These are phyloP conservation scores for Tetradesmus lagerheimii DNA, from an alignment of 139 green algal species.

Conservation along the genomic window DNA sequence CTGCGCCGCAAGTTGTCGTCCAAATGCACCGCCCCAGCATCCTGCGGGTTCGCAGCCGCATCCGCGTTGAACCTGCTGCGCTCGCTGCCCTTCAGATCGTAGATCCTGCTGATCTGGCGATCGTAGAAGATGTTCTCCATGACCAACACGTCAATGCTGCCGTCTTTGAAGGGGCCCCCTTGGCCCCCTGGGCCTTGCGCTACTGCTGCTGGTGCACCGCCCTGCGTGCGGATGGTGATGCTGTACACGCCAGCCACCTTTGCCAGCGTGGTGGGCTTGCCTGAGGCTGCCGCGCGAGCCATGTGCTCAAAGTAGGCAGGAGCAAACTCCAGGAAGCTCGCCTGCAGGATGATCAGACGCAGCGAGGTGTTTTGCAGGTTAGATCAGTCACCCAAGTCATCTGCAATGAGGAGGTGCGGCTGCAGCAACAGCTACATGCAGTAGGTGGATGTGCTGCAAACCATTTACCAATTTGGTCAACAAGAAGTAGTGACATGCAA, in stretches of 20 bases:
- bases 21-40: constrained; percentile 79
- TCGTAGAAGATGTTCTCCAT: constrained; percentile 98
- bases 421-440: no score
- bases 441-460: no score
- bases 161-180: constrained; percentile 55
- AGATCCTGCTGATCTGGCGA: constrained; percentile 79
- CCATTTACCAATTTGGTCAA: no score
- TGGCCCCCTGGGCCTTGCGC: background rate
- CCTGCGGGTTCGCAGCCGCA: constrained; percentile 58
- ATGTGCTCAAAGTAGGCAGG: constrained; percentile 93
- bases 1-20: constrained; percentile 92
- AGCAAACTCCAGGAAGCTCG: constrained; percentile 88
- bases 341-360: constrained; percentile 33
- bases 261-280: constrained; percentile 83
- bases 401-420: no score
- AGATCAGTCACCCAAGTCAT: no score
- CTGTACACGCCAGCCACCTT: constrained; percentile 76
- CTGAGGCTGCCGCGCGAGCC: constrained; percentile 39
- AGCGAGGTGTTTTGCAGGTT: no score
- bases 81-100: constrained; percentile 95
- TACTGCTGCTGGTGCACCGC: background rate
- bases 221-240: constrained; percentile 16
- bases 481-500: no score
- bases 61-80: constrained; percentile 81
- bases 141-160: constrained; percentile 89